Base-by-base conservation (phyloP, 345 rosid species). In the Acer campestre region DNA sequence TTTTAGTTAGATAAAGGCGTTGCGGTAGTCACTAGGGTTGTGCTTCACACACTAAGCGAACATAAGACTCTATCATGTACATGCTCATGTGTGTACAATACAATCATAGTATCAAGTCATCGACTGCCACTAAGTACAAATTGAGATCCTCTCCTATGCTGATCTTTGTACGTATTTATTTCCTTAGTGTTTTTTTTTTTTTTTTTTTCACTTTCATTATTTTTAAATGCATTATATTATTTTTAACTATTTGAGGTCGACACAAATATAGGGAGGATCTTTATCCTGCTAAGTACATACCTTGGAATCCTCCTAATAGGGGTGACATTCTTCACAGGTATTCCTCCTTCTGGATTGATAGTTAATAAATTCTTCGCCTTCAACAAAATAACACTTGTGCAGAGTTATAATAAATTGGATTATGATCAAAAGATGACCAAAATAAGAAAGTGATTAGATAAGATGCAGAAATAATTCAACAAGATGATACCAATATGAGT, bases 321-420 rank as follows among this genome's bases (percentile, higher is more conserved):
- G 0, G 89, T 78, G 69, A 91, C 87, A 83, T 73, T 88, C 83
- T 87, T 91, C 23, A 88, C 85, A 27, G 88, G 90, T 22, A 84
- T 80, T 63, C 86, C 85, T 13, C 85, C 88, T 83, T 78, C 92
- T 14, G 92, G 88, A 22, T 90, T 82, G 73, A 87, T 84, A 11
- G 90, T 84, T 73, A 91, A 78, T 46, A 91, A 75, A 78, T 88
- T 88, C 82, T 89, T 91, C 68, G 75, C 95, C 95, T 91, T 73
- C 44, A 55, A 59, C 6, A 12, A 46, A 49, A 74, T 38, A 0
- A 44, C n/a, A 40, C 44, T 4, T 18, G 55, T 40, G 38, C 49
- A 20, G 12, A 35, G 22, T 20, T 7, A 25, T 35, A 35, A 40
- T 20, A 31, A 68, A 61, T 29, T 38, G 6, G 11, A 68, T 59